Conservation (phyloP, 2,329 filamentous ascomycete species). For the Podosphaera fusca region DNA sequence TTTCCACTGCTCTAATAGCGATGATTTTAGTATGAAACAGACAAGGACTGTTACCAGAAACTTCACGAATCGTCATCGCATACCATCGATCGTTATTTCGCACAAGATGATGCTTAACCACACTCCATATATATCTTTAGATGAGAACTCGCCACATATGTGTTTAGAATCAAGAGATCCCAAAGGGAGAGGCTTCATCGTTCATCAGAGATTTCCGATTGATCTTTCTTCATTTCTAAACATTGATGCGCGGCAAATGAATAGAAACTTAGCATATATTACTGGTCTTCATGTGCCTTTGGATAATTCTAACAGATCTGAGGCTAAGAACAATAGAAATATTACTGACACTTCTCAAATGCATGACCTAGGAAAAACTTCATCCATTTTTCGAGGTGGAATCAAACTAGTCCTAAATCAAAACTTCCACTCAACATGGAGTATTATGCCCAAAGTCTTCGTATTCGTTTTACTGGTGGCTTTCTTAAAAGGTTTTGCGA, state of each 20-base stretch:
- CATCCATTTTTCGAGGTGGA: background rate
- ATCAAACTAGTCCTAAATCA: background rate
- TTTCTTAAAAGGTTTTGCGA: background rate
- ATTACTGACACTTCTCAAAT: conserved; percentile 5
- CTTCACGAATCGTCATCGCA: conserved; percentile 23
- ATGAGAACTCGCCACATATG: conserved; percentile 24
- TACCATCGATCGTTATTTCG: conserved; percentile 26
- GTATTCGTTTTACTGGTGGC: conserved; percentile 7
- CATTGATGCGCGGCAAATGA: conserved; percentile 29
- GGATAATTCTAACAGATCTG: background rate
- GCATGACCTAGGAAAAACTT: background rate
- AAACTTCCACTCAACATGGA: background rate
- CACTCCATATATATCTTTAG: conserved; percentile 16
- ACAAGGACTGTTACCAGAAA: conserved; percentile 22
- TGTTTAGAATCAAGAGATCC: conserved; percentile 22
- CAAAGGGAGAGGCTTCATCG: conserved; percentile 15
- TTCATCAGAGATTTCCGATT: conserved; percentile 23
- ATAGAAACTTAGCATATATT: conserved; percentile 27
- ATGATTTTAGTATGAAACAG: conserved; percentile 18
- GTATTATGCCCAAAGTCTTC: conserved; percentile 9
- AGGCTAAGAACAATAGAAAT: background rate
- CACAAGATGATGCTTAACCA: conserved; percentile 20
- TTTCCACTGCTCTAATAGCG: conserved; percentile 24
- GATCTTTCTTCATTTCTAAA: conserved; percentile 26
- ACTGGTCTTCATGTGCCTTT: conserved; percentile 17